Conservation (phyloP, 176 grass and related monocot species). For the Oryza longistaminata region DNA sequence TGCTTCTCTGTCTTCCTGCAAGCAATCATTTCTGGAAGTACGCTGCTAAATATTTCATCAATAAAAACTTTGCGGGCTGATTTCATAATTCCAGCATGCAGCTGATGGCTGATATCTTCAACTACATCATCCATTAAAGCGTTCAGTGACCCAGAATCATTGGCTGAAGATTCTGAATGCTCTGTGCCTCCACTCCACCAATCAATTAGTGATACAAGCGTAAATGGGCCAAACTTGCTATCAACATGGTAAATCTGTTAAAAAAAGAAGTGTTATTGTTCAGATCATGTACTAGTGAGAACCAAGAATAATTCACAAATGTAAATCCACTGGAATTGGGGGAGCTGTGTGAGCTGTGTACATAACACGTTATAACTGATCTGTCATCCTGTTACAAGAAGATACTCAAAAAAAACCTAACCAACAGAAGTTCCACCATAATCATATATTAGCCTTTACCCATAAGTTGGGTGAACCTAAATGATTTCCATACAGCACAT, state of each 20-base stretch:
- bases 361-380: not conserved
- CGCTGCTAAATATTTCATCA: slow-evolving; percentile 82
- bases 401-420: not conserved
- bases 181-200: slow-evolving; percentile 64
- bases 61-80: slow-evolving; percentile 71
- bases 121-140: slow-evolving; percentile 56
- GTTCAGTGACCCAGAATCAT: slow-evolving; percentile 44
- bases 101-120: slow-evolving; percentile 64
- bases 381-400: not conserved
- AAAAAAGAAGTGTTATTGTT: slow-evolving; percentile 23
- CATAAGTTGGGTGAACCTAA: slow-evolving; percentile 4
- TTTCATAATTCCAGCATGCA: slow-evolving; percentile 92
- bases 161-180: slow-evolving; percentile 35
- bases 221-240: slow-evolving; percentile 77
- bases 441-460: not conserved
- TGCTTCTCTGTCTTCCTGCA: slow-evolving; percentile 55
- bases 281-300: slow-evolving; percentile 4
- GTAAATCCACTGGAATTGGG: not conserved
- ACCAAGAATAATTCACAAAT: slow-evolving; percentile 10
- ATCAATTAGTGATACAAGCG: slow-evolving; percentile 75
- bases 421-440: not conserved
- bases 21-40: slow-evolving; percentile 80
- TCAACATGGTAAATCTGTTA: slow-evolving; percentile 77
- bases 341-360: not conserved
- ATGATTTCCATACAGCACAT: not conserved